Evolutionary conservation across 1,139 yeast species (phyloP).

Genomic region (Blastobotrys apis): DNA sequence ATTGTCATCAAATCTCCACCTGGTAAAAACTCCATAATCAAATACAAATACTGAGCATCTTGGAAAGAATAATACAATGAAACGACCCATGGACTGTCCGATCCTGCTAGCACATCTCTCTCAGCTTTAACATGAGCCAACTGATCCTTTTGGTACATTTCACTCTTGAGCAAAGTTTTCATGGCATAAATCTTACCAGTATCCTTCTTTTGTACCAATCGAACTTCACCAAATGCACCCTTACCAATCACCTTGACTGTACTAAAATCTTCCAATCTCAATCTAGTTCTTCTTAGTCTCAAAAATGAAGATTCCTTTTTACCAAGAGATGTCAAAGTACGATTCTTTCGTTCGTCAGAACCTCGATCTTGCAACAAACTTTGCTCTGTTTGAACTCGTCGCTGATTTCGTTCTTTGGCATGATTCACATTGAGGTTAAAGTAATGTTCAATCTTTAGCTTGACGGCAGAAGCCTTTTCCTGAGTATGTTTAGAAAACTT

Average conservation of each 20-base stretch:
- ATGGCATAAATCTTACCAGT: constrained; percentile 74
- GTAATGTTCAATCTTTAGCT: constrained; percentile 59
- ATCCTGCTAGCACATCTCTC: constrained; percentile 69
- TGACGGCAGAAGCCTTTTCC: constrained; percentile 61
- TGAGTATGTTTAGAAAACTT: constrained; percentile 51
- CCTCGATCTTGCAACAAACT: constrained; percentile 53
- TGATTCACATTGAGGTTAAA: constrained; percentile 67
- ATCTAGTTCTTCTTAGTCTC: constrained; percentile 59
- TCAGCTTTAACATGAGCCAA: constrained; percentile 75
- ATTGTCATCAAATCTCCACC: constrained; percentile 78
- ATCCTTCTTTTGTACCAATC: constrained; percentile 66
- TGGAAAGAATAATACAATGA: constrained; percentile 68
- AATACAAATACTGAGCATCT: constrained; percentile 61
- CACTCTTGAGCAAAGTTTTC: constrained; percentile 66
- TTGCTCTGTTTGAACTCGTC: constrained; percentile 60
- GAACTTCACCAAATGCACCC: constrained; percentile 75
- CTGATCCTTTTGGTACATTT: constrained; percentile 72
- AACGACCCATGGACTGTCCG: constrained; percentile 77
- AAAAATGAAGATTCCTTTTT: constrained; percentile 63
- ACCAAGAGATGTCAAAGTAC: constrained; percentile 62
- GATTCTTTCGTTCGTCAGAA: constrained; percentile 62
- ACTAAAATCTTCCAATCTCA: constrained; percentile 58
- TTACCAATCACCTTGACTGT: constrained; percentile 74
- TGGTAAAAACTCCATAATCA: constrained; percentile 72
- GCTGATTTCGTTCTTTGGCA: constrained; percentile 67